Conservation (phyloP, 202 grass and related monocot genomes). For the Hordeum pubiflorum region DNA sequence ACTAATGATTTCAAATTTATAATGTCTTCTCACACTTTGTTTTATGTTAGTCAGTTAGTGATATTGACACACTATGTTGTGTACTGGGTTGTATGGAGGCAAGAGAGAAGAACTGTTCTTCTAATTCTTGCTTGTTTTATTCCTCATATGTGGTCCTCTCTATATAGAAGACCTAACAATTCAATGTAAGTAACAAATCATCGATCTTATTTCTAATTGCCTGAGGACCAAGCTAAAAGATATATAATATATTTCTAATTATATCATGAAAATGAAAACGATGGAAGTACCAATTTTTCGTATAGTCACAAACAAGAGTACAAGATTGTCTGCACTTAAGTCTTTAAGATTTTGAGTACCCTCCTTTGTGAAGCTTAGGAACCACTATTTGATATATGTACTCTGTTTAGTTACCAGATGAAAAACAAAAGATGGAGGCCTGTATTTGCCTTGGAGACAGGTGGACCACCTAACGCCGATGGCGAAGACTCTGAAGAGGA, state of each 20-base stretch:
- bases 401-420: constrained; percentile 40
- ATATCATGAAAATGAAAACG: neutral
- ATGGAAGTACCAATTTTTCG: neutral
- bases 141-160: neutral
- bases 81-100: neutral
- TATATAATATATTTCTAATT: neutral
- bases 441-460: constrained; percentile 57
- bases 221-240: neutral
- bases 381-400: constrained; percentile 7
- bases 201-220: neutral
- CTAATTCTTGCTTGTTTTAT: neutral
- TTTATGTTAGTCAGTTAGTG: neutral
- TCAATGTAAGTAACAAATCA: neutral
- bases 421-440: constrained; percentile 52
- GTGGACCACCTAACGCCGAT: constrained; percentile 42
- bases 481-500: constrained; percentile 48
- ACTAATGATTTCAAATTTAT: neutral
- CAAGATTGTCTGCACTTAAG: neutral
- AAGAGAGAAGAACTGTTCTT: neutral
- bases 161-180: neutral
- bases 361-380: neutral
- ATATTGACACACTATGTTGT: neutral
- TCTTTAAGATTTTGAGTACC: neutral
- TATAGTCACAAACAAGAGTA: neutral
- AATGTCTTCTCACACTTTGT: neutral